phyloP scores from a whole-genome alignment of 2,329 filamentous ascomycete genomes.

The Penicillium aurantiogriseum region DNA sequence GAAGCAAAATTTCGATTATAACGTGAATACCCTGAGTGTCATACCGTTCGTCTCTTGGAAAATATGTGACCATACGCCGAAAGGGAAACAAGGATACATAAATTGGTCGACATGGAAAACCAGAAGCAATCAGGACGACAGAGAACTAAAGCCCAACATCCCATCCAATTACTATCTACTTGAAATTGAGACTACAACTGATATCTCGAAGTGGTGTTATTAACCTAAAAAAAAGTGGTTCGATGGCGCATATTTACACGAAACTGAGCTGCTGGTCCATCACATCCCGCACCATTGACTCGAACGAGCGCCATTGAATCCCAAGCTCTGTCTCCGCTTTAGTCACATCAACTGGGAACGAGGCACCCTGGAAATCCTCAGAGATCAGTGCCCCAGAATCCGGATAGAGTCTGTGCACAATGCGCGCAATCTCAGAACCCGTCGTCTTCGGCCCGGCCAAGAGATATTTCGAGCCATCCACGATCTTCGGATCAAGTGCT shows the following conservation, averaged over 20 bases:
- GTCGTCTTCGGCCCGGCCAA: constrained; percentile 8
- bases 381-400: constrained; percentile 13
- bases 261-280: constrained; percentile 25
- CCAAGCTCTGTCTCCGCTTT: constrained; percentile 25
- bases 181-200: background rate
- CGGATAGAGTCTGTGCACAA: constrained; percentile 18
- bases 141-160: background rate
- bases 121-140: background rate
- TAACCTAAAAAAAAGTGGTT: no score
- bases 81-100: background rate
- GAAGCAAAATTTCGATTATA: background rate
- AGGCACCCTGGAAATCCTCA: background rate
- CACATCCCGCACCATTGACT: constrained; percentile 21
- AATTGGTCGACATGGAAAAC: background rate
- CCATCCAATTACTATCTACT: background rate
- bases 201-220: background rate
- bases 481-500: constrained; percentile 17
- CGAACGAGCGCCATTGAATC: constrained; percentile 23
- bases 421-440: constrained; percentile 17
- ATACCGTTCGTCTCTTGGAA: background rate
- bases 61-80: background rate
- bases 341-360: constrained; percentile 9
- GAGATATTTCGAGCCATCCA: constrained; percentile 23
- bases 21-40: background rate
- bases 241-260: background rate